Conservation (phyloP, 2,329 filamentous ascomycete species). For the Neonectria punicea region DNA sequence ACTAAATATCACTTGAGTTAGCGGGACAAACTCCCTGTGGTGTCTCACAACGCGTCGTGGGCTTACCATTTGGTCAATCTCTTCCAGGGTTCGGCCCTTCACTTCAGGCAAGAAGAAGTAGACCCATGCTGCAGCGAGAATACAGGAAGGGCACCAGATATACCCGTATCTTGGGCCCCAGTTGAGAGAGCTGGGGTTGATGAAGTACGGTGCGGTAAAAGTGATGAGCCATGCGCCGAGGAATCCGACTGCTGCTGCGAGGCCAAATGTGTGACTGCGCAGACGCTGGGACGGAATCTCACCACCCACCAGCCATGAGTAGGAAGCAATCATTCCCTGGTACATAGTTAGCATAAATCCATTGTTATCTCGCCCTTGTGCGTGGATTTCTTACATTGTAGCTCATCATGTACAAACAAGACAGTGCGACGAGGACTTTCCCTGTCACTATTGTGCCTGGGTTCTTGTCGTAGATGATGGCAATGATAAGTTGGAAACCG, state of each 20-base stretch:
- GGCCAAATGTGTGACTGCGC: constrained; percentile 36
- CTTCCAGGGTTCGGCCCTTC: constrained; percentile 36
- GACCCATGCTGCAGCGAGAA: constrained; percentile 33
- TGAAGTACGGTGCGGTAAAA: constrained; percentile 39
- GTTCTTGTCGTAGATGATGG: constrained; percentile 29
- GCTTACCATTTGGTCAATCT: constrained; percentile 38
- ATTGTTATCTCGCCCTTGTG: rapidly evolving
- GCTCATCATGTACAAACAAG: constrained; percentile 36
- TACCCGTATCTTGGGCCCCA: constrained; percentile 40
- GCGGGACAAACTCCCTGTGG: background rate
- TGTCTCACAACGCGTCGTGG: rapidly evolving
- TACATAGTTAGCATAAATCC: rapidly evolving
- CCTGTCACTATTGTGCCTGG: constrained; percentile 29
- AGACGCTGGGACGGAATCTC: constrained; percentile 39
- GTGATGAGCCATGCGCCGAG: constrained; percentile 38
- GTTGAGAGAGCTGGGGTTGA: constrained; percentile 36
- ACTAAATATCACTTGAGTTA: constrained; percentile 13
- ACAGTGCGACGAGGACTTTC: constrained; percentile 35
- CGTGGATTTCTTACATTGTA: constrained; percentile 30
- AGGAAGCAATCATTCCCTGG: constrained; percentile 39
- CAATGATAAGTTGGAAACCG: constrained; percentile 36
- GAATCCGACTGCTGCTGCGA: constrained; percentile 33
- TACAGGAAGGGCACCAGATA: constrained; percentile 38
- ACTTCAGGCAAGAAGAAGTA: constrained; percentile 35
- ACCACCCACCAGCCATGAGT: constrained; percentile 38